phyloP scores from a whole-genome alignment of 2,329 filamentous ascomycete species.

The Pleoardoris graminearum region DNA sequence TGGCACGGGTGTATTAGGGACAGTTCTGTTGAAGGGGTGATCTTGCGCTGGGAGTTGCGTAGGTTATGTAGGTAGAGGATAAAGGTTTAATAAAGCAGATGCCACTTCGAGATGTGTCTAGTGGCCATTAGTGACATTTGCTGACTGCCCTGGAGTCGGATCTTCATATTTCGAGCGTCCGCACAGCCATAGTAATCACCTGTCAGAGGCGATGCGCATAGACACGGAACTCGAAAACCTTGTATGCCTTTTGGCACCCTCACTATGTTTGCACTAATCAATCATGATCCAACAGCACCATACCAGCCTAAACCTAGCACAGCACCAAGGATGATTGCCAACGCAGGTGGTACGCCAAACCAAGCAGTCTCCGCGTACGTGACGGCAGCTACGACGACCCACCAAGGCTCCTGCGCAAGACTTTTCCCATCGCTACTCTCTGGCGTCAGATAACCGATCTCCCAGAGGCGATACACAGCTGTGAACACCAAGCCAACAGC shows the following conservation, averaged over 20 bases:
- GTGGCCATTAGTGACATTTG: too few relatives aligned
- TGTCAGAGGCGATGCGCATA: too few relatives aligned
- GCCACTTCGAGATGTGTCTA: too few relatives aligned
- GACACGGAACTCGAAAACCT: too few relatives aligned
- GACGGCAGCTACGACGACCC: slow-evolving; percentile 50
- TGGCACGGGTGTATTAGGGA: neutral
- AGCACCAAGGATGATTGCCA: slow-evolving; percentile 48
- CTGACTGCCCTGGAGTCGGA: too few relatives aligned
- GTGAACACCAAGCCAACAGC: slow-evolving; percentile 51
- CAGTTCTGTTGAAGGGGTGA: neutral
- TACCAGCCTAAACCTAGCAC: slow-evolving; percentile 47
- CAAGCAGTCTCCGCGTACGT: slow-evolving; percentile 48
- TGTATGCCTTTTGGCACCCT: too few relatives aligned
- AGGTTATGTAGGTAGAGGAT: too few relatives aligned
- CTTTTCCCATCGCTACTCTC: slow-evolving; percentile 40
- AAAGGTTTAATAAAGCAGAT: too few relatives aligned
- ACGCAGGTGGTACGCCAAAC: slow-evolving; percentile 45
- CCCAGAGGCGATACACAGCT: slow-evolving; percentile 51
- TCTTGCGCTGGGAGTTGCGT: too few relatives aligned
- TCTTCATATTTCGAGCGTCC: too few relatives aligned
- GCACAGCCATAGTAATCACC: too few relatives aligned
- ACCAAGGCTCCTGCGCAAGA: slow-evolving; percentile 49
- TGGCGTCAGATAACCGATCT: slow-evolving; percentile 49
- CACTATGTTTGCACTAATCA: too few relatives aligned
- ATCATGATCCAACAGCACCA: slow-evolving; percentile 37